Evolutionary conservation across 345 rosid species (phyloP).

Genomic region (Lenwebbia sp.): DNA sequence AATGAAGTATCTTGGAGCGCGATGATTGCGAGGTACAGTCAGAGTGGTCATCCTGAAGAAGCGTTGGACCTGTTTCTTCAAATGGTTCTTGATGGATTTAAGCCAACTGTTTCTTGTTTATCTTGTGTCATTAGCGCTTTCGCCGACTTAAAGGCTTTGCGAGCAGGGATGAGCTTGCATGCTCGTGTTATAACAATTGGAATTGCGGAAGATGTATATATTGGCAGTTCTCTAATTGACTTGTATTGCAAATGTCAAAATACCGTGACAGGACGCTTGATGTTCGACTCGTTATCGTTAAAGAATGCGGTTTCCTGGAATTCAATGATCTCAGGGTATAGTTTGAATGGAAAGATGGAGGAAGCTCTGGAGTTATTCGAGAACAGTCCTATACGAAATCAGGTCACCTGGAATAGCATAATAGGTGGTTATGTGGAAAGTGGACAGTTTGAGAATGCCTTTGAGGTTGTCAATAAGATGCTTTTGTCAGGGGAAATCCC

Average conservation of each 20-base stretch:
- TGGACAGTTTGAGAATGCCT: slow-evolving; percentile 24
- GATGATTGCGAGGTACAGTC: slow-evolving; percentile 50
- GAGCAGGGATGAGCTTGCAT: slow-evolving; percentile 34
- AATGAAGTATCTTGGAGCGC: slow-evolving; percentile 56
- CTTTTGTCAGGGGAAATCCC: slow-evolving; percentile 29
- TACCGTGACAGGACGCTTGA: slow-evolving; percentile 20
- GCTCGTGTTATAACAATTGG: slow-evolving; percentile 29
- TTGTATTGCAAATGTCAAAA: slow-evolving; percentile 42
- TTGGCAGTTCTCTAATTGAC: slow-evolving; percentile 34
- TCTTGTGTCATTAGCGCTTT: slow-evolving; percentile 30
- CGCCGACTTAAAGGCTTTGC: slow-evolving; percentile 23
- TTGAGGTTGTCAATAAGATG: slow-evolving; percentile 35
- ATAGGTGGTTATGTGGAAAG: slow-evolving; percentile 37
- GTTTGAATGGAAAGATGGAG: slow-evolving; percentile 30
- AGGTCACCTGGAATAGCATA: slow-evolving; percentile 34
- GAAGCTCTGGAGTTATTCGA: slow-evolving; percentile 38
- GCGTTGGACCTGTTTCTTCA: slow-evolving; percentile 27
- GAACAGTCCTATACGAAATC: slow-evolving; percentile 21
- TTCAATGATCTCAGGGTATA: slow-evolving; percentile 41
- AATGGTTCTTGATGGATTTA: slow-evolving; percentile 24
- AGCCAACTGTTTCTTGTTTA: slow-evolving; percentile 31
- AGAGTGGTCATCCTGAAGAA: slow-evolving; percentile 34
- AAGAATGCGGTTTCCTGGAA: slow-evolving; percentile 44
- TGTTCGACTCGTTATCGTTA: slow-evolving; percentile 21
- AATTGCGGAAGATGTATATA: slow-evolving; percentile 17